Evolutionary conservation across 495 filamentous ascomycete species (phyloP).

Genomic region (Jackrogersella multiformis): DNA sequence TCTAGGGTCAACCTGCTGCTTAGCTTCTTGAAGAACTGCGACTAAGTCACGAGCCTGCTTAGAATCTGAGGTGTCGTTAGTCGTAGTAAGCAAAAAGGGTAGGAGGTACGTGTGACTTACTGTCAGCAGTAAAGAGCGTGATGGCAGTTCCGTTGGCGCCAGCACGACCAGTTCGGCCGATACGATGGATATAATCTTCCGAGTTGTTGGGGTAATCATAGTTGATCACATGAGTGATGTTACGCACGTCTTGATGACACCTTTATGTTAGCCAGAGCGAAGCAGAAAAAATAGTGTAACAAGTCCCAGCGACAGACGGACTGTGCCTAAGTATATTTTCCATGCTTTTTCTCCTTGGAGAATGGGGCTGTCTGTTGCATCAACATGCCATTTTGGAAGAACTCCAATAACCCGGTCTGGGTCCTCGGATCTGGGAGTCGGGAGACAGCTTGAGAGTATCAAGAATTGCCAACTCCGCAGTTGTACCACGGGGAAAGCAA

Average conservation of each 20-base stretch:
- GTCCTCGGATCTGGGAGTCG: constrained; percentile 69
- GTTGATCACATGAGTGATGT: constrained; percentile 99
- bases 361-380: constrained; percentile 64
- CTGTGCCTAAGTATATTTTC: constrained; percentile 71
- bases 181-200: constrained; percentile 99
- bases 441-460: constrained; percentile 68
- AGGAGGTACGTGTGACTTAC: constrained; percentile 69
- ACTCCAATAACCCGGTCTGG: constrained; percentile 74
- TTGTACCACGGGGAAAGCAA: constrained; percentile 66
- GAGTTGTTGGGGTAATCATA: constrained; percentile 99
- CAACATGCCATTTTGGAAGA: constrained; percentile 62
- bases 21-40: constrained; percentile 89
- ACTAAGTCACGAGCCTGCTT: constrained; percentile 98
- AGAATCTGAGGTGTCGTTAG: constrained; percentile 70
- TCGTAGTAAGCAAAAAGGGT: background rate
- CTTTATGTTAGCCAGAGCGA: constrained; percentile 79
- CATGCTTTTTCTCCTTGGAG: constrained; percentile 68
- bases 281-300: constrained; percentile 51
- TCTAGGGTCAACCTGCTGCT: constrained; percentile 97
- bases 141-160: constrained; percentile 93
- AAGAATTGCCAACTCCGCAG: constrained; percentile 77
- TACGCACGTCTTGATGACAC: constrained; percentile 90
- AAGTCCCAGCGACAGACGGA: constrained; percentile 65
- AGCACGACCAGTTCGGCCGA: constrained; percentile 96
- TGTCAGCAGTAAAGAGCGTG: constrained; percentile 98